A percentile compares a stretch with the other conserved stretches of the same genome.
Conservation (phyloP, 2,329 filamentous ascomycete species). For the Trichoderma sp. region DNA sequence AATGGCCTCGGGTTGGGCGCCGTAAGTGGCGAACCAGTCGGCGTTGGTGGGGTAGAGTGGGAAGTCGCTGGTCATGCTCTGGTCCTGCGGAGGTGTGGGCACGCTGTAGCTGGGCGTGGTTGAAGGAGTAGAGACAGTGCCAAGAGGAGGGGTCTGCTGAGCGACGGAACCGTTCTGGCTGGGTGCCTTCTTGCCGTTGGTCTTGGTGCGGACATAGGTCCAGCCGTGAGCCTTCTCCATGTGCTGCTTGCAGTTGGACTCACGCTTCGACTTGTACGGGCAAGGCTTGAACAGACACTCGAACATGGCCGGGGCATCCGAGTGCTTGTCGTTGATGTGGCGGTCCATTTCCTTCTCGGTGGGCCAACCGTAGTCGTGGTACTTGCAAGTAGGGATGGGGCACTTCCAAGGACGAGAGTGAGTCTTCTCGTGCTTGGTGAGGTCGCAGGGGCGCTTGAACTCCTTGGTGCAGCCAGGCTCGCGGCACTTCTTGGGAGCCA, state of each 20-base stretch:
- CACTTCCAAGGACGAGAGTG: slow-evolving; percentile 98
- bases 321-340: slow-evolving; percentile 96
- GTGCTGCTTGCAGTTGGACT: slow-evolving; percentile 97
- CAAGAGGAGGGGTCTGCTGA: slow-evolving; percentile 60
- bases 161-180: slow-evolving; percentile 48
- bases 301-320: slow-evolving; percentile 73
- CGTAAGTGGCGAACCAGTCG: slow-evolving; percentile 45
- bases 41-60: slow-evolving; percentile 50
- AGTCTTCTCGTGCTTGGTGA: slow-evolving; percentile 98
- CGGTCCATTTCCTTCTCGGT: slow-evolving; percentile 97
- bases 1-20: slow-evolving; percentile 36
- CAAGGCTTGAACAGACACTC: slow-evolving; percentile 82
- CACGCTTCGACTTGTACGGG: slow-evolving; percentile 91
- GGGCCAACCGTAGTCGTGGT: slow-evolving; percentile 86
- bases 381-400: slow-evolving; percentile 78
- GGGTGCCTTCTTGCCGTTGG: slow-evolving; percentile 69
- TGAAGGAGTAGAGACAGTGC: slow-evolving; percentile 63
- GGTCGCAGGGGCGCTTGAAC: slow-evolving; percentile 95
- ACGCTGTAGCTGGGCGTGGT: slow-evolving; percentile 52
- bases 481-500: slow-evolving; percentile 75
- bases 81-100: slow-evolving; percentile 60
- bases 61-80: slow-evolving; percentile 45
- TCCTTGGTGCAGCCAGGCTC: slow-evolving; percentile 80
- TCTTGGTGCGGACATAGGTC: slow-evolving; percentile 90
- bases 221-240: slow-evolving; percentile 97